A percentile compares a stretch with the other conserved stretches of the same genome.
Evolutionary conservation across 345 rosid species (phyloP).

Genomic region (Sonneratia caseolaris): DNA sequence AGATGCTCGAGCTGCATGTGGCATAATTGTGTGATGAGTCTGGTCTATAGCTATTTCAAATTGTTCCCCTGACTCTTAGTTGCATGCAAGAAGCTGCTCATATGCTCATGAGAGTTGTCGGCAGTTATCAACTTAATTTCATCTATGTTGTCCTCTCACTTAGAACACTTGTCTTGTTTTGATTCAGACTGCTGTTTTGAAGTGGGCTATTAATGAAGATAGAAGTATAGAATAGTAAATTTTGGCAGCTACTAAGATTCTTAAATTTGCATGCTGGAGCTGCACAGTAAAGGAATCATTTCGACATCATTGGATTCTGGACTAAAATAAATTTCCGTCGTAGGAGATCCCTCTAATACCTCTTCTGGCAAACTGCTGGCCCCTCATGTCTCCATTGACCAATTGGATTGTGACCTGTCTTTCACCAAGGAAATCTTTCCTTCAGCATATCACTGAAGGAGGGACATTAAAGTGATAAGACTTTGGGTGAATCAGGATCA

Average conservation of each 20-base stretch:
- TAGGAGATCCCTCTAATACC: background rate
- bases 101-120: no score
- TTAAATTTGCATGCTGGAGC: background rate
- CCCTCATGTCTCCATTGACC: background rate
- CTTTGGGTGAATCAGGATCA: background rate
- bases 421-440: background rate
- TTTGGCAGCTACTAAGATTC: background rate
- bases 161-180: no score
- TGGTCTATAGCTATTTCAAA: no score
- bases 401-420: background rate
- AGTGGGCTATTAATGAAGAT: background rate
- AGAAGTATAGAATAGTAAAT: background rate
- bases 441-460: background rate
- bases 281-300: slow-evolving; percentile 1
- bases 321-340: background rate
- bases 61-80: no score
- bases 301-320: background rate
- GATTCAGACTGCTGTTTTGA: background rate
- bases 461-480: background rate
- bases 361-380: background rate
- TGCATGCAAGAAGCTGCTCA: no score
- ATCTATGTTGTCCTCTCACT: background rate
- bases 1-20: no score
- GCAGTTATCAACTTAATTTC: no score
- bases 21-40: no score